Conservation (phyloP, 2,329 filamentous ascomycete species). For the Pseudogymnoascus pannorum region DNA sequence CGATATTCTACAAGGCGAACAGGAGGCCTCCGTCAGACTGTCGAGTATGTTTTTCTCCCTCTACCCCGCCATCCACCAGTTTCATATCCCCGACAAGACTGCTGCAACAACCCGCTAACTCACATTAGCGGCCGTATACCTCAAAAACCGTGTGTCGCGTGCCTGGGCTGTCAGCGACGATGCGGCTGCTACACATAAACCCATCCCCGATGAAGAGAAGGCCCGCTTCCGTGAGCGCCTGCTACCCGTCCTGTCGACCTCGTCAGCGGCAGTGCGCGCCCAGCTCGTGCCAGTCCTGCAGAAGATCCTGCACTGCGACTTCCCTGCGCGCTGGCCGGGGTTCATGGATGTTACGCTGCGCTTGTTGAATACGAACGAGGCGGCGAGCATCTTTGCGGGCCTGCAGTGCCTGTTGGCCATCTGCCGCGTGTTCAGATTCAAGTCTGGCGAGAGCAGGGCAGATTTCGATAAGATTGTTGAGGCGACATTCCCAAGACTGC, state of each 20-base stretch:
- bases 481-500: constrained; percentile 78
- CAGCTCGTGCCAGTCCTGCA: constrained; percentile 92
- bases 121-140: constrained; percentile 77
- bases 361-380: constrained; percentile 79
- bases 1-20: constrained; percentile 83
- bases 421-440: constrained; percentile 93
- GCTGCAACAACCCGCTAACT: constrained; percentile 2
- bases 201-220: constrained; percentile 86
- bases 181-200: constrained; percentile 55
- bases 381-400: constrained; percentile 81
- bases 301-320: constrained; percentile 93
- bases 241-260: constrained; percentile 78
- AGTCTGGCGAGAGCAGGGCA: constrained; percentile 67
- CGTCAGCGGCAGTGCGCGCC: constrained; percentile 73
- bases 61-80: constrained; percentile 23
- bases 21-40: constrained; percentile 74
- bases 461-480: constrained; percentile 95
- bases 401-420: constrained; percentile 91
- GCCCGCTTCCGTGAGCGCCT: constrained; percentile 77
- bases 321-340: constrained; percentile 86
- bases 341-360: constrained; percentile 91
- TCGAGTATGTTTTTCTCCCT: constrained; percentile 60
- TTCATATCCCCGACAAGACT: constrained; percentile 22
- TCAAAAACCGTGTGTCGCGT: constrained; percentile 94
- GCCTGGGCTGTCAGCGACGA: constrained; percentile 80